Conservation (phyloP, 2,329 filamentous ascomycete genomes). For the Sporothrix dimorphospora region DNA sequence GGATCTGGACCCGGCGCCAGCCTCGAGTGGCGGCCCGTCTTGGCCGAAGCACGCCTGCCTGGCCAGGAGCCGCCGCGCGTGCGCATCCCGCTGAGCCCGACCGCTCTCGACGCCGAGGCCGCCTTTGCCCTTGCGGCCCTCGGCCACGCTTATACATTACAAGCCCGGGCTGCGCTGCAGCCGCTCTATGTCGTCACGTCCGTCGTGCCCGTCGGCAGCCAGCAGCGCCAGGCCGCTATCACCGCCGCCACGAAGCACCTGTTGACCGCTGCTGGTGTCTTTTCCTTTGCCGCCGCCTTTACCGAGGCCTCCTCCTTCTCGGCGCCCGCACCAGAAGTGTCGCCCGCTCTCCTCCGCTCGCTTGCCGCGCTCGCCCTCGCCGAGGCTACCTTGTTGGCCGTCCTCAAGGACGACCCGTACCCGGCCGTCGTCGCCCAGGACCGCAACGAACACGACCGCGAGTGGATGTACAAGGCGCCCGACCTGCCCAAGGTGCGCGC, state of each 20-base stretch:
- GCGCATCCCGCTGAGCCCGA: conserved; percentile 57
- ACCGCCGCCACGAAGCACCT: conserved; percentile 76
- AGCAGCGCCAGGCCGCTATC: conserved; percentile 71
- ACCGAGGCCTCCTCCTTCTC: conserved; percentile 16
- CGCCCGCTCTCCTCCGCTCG: conserved; percentile 56
- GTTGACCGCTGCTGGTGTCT: conserved; percentile 76
- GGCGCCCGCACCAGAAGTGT: conserved; percentile 57
- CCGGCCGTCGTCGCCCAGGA: conserved; percentile 79
- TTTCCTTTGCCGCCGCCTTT: neutral
- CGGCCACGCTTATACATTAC: conserved; percentile 71
- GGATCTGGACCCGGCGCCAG: neutral
- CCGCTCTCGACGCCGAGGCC: conserved; percentile 73
- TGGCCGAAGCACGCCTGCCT: conserved; percentile 67
- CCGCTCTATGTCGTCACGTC: conserved; percentile 70
- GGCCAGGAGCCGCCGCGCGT: conserved; percentile 62
- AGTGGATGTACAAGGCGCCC: conserved; percentile 96
- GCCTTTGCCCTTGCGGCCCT: conserved; percentile 77
- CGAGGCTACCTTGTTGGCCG: conserved; percentile 86
- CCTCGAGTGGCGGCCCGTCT: conserved; percentile 81
- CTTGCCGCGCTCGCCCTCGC: conserved; percentile 73
- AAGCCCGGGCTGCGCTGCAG: conserved; percentile 72
- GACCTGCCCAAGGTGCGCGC: conserved; percentile 87
- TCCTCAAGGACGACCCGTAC: conserved; percentile 94
- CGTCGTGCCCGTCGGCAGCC: conserved; percentile 60
- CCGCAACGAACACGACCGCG: conserved; percentile 79